Conservation (phyloP, 2,329 filamentous ascomycete genomes). For the Lasiodiplodia hormozganensis region DNA sequence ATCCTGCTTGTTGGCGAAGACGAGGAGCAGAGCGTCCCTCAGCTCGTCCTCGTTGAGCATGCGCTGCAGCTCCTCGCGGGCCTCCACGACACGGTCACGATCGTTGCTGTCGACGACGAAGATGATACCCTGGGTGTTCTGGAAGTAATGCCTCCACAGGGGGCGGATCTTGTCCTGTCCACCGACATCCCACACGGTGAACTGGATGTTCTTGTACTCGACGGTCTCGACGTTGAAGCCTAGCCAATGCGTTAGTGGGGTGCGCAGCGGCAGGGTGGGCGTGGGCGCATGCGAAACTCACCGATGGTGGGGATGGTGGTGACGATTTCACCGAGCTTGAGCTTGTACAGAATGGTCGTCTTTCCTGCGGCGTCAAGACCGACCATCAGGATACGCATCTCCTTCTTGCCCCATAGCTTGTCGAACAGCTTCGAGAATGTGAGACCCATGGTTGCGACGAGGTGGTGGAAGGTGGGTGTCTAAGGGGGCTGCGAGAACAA, state of each 20-base stretch:
- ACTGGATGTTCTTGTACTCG: conserved; percentile 99
- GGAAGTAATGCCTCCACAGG: conserved; percentile 98
- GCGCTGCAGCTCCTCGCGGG: conserved; percentile 89
- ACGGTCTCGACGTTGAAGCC: conserved; percentile 99
- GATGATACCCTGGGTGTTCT: conserved; percentile 95
- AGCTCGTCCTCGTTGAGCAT: conserved; percentile 99
- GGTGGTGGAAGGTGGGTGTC: conserved; percentile 4
- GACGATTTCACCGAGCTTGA: conserved; percentile 97
- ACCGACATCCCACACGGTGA: conserved; percentile 99
- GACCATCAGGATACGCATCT: conserved; percentile 98
- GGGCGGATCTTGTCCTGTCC: conserved; percentile 99
- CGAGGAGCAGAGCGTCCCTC: conserved; percentile 90
- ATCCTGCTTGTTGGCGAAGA: conserved; percentile 99
- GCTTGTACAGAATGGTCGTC: conserved; percentile 98
- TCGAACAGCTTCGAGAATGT: conserved; percentile 96
- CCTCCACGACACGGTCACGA: conserved; percentile 88
- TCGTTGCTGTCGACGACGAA: conserved; percentile 98
- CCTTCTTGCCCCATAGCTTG: conserved; percentile 98
- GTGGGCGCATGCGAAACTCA: conserved; percentile 41
- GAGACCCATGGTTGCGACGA: conserved; percentile 79
- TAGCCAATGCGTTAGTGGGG: conserved; percentile 17
- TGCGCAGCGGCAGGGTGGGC: background rate
- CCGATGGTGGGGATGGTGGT: conserved; percentile 97
- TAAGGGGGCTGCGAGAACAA: conserved; percentile 27
- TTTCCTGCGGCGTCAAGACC: conserved; percentile 98